Evolutionary conservation across 75 land plant species (phyloP).

Genomic region (Cupressus sempervirens): DNA sequence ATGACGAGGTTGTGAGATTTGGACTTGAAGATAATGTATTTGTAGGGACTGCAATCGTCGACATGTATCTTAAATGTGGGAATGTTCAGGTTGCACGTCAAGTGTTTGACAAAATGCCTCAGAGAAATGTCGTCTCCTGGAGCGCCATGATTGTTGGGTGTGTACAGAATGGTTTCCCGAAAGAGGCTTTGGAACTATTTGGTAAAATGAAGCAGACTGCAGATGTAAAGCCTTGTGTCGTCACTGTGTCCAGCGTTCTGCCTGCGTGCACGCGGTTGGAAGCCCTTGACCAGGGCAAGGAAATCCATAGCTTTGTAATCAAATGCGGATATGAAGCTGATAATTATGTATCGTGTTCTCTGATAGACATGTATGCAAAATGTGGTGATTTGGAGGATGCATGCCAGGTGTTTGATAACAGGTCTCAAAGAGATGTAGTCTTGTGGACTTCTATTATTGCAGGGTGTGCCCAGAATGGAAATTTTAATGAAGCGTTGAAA

Average conservation of each 20-base stretch:
- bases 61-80: conserved; percentile 19
- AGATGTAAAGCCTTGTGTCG: conserved; percentile 21
- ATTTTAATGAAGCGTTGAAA: conserved; percentile 29
- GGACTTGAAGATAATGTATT: conserved; percentile 7
- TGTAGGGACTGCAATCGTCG: conserved; percentile 13
- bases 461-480: conserved; percentile 30
- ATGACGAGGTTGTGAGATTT: neutral
- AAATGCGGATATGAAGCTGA: conserved; percentile 36
- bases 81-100: conserved; percentile 10
- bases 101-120: conserved; percentile 11
- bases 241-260: conserved; percentile 24
- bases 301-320: conserved; percentile 32
- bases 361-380: conserved; percentile 54
- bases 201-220: neutral
- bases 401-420: conserved; percentile 25
- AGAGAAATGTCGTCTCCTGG: conserved; percentile 21
- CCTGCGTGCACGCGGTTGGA: conserved; percentile 27
- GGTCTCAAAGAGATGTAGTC: conserved; percentile 35
- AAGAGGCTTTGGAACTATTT: conserved; percentile 27
- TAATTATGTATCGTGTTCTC: conserved; percentile 34
- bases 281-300: conserved; percentile 26
- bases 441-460: conserved; percentile 59
- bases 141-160: conserved; percentile 36
- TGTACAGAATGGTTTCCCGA: conserved; percentile 23
- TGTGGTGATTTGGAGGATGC: conserved; percentile 29